Percentiles rank a stretch among this genome's conserved stretches.
These are phyloP conservation scores for Schizosaccharomyces lindneri DNA, from an alignment of 805 yeast genomes.

Conservation along the genomic window DNA sequence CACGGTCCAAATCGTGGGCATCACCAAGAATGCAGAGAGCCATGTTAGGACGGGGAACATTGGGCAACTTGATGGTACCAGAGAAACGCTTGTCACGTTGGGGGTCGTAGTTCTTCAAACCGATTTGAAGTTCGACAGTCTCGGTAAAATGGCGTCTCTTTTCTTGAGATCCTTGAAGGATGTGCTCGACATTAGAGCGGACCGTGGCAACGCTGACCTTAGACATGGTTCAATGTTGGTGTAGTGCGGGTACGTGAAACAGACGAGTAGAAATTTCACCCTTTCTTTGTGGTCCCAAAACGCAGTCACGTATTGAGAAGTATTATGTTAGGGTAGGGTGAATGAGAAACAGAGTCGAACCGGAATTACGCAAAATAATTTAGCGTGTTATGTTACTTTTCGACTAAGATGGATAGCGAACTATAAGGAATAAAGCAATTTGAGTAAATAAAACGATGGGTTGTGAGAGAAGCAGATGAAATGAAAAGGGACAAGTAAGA, in stretches of 20 bases:
- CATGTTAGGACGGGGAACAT: constrained; percentile 99
- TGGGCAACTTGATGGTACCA: constrained; percentile 94
- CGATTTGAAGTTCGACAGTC: constrained; percentile 98
- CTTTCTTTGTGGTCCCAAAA: background rate
- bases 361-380: too few species aligned
- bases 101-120: constrained; percentile 99
- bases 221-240: background rate
- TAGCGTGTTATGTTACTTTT: too few species aligned
- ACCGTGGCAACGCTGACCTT: constrained; percentile 80
- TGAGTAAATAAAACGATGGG: too few species aligned
- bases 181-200: constrained; percentile 86
- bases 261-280: background rate
- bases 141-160: constrained; percentile 99
- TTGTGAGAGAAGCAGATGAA: too few species aligned
- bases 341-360: too few species aligned
- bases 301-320: background rate
- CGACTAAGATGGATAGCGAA: too few species aligned
- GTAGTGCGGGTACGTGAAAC: background rate
- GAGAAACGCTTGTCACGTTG: constrained; percentile 99
- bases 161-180: constrained; percentile 70
- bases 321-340: background rate
- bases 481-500: too few species aligned
- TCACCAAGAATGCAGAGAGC: constrained; percentile 99
- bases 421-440: too few species aligned
- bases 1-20: constrained; percentile 99